phyloP scores from a whole-genome alignment of 73 alveolate genomes.

The Diophrys appendiculata region DNA sequence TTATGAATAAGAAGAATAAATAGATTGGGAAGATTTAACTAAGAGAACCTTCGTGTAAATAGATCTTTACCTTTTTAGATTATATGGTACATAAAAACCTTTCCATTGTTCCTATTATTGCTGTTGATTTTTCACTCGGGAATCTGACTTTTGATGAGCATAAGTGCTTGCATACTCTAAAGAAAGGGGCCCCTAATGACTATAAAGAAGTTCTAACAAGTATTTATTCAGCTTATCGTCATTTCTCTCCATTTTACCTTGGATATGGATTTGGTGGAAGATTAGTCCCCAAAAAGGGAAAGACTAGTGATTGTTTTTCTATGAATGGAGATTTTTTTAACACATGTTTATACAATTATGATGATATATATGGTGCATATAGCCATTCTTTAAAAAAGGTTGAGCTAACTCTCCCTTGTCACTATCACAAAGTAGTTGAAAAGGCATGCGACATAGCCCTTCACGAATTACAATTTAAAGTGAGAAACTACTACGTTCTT shows the following conservation, averaged over 20 bases:
- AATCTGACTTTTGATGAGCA: slow-evolving; percentile 59
- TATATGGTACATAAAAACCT: slow-evolving; percentile 41
- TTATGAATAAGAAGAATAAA: slow-evolving; percentile 22
- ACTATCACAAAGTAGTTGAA: slow-evolving; percentile 15
- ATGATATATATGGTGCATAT: slow-evolving; percentile 30
- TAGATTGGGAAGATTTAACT: slow-evolving; percentile 4
- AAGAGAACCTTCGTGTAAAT: slow-evolving; percentile 28
- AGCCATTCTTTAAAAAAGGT: slow-evolving; percentile 49
- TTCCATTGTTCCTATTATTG: slow-evolving; percentile 56
- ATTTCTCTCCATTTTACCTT: slow-evolving; percentile 34
- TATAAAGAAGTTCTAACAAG: slow-evolving; percentile 32
- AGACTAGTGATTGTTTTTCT: slow-evolving; percentile 43
- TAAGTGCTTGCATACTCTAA: slow-evolving; percentile 58
- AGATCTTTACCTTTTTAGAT: slow-evolving; percentile 52
- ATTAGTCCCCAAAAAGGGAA: slow-evolving; percentile 29
- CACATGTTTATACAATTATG: slow-evolving; percentile 29
- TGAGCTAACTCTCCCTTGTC: slow-evolving; percentile 57
- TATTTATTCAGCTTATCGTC: slow-evolving; percentile 22
- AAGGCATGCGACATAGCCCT: slow-evolving; percentile 26
- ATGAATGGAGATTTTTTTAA: slow-evolving; percentile 53
- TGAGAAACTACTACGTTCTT: slow-evolving; percentile 52
- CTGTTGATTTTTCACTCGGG: slow-evolving; percentile 60
- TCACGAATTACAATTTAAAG: slow-evolving; percentile 5
- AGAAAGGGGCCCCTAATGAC: slow-evolving; percentile 53
- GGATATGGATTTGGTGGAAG: slow-evolving; percentile 63